Conservation (phyloP, 140 eudicot species). For the Stevia rebaudiana region DNA sequence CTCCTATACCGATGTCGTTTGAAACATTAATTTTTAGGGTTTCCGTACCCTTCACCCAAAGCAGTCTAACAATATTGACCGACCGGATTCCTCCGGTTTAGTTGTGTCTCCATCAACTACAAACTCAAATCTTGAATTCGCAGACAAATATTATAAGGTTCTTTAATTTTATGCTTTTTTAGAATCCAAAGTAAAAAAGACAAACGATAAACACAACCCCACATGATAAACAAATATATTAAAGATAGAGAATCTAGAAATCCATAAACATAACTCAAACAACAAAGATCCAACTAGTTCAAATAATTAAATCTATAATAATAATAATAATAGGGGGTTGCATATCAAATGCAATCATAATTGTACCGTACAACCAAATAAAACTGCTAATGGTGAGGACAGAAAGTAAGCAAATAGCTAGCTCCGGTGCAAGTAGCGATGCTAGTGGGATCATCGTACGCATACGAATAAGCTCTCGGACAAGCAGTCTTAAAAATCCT, state of each 20-base stretch:
- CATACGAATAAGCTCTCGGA: slow-evolving; percentile 91
- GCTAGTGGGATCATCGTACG: slow-evolving; percentile 95
- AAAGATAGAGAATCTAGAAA: slow-evolving; percentile 12
- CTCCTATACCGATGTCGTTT: neutral
- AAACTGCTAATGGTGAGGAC: slow-evolving; percentile 56
- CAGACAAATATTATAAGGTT: neutral
- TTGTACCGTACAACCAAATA: neutral
- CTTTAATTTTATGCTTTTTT: neutral
- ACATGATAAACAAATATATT: neutral
- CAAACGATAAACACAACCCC: slow-evolving; percentile 3
- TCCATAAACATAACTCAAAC: slow-evolving; percentile 4
- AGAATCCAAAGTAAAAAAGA: slow-evolving; percentile 20
- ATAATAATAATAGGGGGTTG: neutral
- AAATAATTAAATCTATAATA: neutral
- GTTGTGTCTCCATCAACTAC: slow-evolving; percentile 9
- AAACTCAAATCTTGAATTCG: neutral
- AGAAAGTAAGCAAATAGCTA: slow-evolving; percentile 72
- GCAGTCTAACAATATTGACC: slow-evolving; percentile 22
- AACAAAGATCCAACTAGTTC: slow-evolving; percentile 13
- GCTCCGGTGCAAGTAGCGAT: slow-evolving; percentile 94
- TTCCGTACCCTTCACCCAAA: neutral
- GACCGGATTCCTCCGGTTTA: neutral
- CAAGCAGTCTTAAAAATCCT: slow-evolving; percentile 84
- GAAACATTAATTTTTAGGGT: neutral
- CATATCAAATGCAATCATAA: no score